phyloP scores from a whole-genome alignment of 768 basidiomycete species.

The Stropharia rugosoannulata region DNA sequence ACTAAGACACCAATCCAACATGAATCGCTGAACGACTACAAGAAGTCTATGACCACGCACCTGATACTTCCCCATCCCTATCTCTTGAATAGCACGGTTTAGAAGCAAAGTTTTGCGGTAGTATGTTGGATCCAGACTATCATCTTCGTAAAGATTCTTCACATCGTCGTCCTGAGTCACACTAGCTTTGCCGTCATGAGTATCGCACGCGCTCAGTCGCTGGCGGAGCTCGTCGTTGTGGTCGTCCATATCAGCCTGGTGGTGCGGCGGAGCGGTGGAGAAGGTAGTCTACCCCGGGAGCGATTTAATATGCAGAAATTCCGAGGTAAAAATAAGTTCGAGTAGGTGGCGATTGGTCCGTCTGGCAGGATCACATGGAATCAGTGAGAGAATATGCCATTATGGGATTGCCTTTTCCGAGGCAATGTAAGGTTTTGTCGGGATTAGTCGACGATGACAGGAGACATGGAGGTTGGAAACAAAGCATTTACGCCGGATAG shows the following conservation, averaged over 20 bases:
- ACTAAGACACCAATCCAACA: conserved; percentile 33
- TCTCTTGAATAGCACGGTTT: conserved; percentile 61
- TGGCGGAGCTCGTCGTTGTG: neutral
- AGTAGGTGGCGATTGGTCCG: conserved; percentile 2
- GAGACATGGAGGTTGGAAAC: neutral
- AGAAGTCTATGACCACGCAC: conserved; percentile 24
- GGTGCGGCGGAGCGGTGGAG: neutral
- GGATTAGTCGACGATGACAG: neutral
- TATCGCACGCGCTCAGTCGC: neutral
- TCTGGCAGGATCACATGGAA: conserved; percentile 1
- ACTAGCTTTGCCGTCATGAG: conserved; percentile 4
- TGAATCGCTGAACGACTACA: neutral
- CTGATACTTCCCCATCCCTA: conserved; percentile 74
- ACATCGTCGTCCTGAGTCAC: neutral
- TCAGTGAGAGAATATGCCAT: too few species aligned
- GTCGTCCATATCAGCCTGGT: neutral
- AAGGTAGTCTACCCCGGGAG: neutral
- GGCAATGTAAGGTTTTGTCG: neutral
- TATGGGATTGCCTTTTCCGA: too few species aligned
- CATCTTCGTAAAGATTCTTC: conserved; percentile 21
- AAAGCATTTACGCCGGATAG: neutral
- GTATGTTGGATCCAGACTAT: conserved; percentile 52
- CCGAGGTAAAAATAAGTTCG: neutral
- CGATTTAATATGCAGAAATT: neutral
- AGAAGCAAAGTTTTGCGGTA: conserved; percentile 55